Base-by-base conservation (phyloP, 306 rosid genomes). In the Vicia sativa region DNA sequence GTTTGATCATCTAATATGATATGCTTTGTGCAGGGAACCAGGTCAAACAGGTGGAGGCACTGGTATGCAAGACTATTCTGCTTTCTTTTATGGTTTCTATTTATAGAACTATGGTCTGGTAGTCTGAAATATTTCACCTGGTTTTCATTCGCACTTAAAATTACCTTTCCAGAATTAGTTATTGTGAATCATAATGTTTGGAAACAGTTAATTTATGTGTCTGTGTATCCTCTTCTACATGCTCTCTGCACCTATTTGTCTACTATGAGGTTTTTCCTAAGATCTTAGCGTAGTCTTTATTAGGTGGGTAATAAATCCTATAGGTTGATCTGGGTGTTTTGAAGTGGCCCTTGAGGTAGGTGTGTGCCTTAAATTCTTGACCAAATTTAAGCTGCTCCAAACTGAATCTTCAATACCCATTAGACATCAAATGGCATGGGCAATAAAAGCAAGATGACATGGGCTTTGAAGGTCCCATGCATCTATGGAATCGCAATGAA, bases 41-140 rank as follows among this genome's bases (percentile, higher is more conserved):
- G 85, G 79, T 41, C 85, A 76, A 80, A 63, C 79, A 18, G 85
- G 77, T 46, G 81, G 77, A 50, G 82, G 77, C 76, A 43, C 77
- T 28, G 82, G 82, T 73, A 70, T 31, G 79, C 74, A 34, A 73
- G 29, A 23, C 37, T 45, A 29, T 69, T 31, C 70, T 57, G 28
- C 31, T 13, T 68, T 63, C 25, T 46, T 19, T 67, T 21, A 14
- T 43, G 45, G 10, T 73, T 77, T 73, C 29, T 73, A 78, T 76
- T 56, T 3, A 39, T 45, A 67, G 29, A 69, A 57, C 53, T 25
- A 26, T 60, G 49, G 37, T 31, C 35, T 15, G 19, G 28, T 60
- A 35, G 25, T 62, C 25, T 39, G 58, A 31, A 44, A 31, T 71
- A 42, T 72, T 49, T 46, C 65, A 48, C 26, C 13, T 55, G 16